Evolutionary conservation across 352 stramenopile genomes (phyloP), one percentile per base, ranked within the genome.

Genomic region (Globisporangium nagaii): DNA sequence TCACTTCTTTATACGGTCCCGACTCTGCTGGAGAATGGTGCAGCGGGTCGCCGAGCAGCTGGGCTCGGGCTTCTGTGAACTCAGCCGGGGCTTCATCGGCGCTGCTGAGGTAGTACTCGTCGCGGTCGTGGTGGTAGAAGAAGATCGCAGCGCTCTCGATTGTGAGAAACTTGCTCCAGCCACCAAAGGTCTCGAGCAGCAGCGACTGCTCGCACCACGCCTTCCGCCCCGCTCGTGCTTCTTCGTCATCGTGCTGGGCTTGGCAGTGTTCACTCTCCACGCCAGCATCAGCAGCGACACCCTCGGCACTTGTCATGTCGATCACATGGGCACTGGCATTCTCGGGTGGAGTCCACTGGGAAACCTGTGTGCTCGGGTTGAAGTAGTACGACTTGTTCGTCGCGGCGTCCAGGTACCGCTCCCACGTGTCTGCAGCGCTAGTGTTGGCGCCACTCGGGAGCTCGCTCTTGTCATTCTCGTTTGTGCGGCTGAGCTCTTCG

Each of bases 361-460:
- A 82, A 39, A 67, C 46, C 35, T 69, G 68, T 10, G 63, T 66
- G 30, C 11, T 40, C 1, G 42, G 57, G 48, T 84, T 79, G 66
- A 67, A 81, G 48, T 86, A 86, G 54, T 70, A 85, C 19, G 66
- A 76, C 54, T 82, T 84, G 65, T 65, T 71, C 24, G 58, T 79
- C 41, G 54, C 42, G 17, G 37, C 61, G 55, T 85, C 73, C 50
- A 82, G 31, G 46, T 82, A 86, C 19, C 69, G 70, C 54, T 88
- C 74, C 77, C 72, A 88, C 32, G 6, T 34, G 31, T 35, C 27
- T 12, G 41, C 17, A 11, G 13, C 12, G n/a, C n/a, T n/a, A 46
- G 11, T 17, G 17, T 27, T 35, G 30, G 15, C 17, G 11, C 11
- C 32, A n/a, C 20, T 52, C 20, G 7, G 17, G 10, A 36, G 32